Percentiles rank a stretch among this genome's conserved stretches.
Conservation (phyloP, 1,284 basidiomycete species). For the Anthracocystis walkeri region DNA sequence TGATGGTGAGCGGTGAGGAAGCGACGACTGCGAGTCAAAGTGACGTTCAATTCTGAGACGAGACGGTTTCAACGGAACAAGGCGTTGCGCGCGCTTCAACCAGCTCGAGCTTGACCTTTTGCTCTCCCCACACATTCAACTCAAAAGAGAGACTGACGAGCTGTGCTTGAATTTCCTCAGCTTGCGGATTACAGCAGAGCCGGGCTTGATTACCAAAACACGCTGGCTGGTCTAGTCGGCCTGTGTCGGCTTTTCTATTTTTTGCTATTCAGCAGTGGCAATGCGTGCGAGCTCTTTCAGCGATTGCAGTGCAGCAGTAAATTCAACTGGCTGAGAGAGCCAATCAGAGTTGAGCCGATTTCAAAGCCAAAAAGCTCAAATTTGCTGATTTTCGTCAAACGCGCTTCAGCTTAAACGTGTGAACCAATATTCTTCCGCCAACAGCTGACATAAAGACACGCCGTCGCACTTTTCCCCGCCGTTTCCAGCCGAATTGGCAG, state of each 20-base stretch:
- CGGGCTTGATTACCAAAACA: conserved; percentile 45
- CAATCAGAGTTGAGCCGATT: conserved; percentile 30
- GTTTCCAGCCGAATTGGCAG: conserved; percentile 20
- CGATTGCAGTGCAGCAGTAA: conserved; percentile 10
- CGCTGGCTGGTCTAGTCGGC: conserved; percentile 24
- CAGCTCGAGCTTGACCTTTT: neutral
- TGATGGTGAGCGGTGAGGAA: conserved; percentile 3
- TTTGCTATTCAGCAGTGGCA: neutral
- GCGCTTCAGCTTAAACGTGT: neutral
- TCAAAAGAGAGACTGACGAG: conserved; percentile 6
- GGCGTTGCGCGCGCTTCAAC: conserved; percentile 13
- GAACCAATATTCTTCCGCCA: conserved; percentile 15
- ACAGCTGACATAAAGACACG: conserved; percentile 30
- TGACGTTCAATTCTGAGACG: neutral
- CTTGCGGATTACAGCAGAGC: conserved; percentile 1
- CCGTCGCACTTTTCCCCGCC: conserved; percentile 24
- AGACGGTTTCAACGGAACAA: neutral
- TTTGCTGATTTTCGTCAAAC: neutral
- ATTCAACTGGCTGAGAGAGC: neutral
- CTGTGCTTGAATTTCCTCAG: conserved; percentile 1
- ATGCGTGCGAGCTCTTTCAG: neutral
- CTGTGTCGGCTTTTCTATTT: conserved; percentile 34
- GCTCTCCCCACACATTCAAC: neutral
- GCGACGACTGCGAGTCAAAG: neutral
- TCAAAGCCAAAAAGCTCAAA: conserved; percentile 22